Percentiles rank a stretch among this genome's conserved stretches.
Evolutionary conservation across 1,139 yeast species (phyloP).

Genomic region (Arxiozyma telluris): DNA sequence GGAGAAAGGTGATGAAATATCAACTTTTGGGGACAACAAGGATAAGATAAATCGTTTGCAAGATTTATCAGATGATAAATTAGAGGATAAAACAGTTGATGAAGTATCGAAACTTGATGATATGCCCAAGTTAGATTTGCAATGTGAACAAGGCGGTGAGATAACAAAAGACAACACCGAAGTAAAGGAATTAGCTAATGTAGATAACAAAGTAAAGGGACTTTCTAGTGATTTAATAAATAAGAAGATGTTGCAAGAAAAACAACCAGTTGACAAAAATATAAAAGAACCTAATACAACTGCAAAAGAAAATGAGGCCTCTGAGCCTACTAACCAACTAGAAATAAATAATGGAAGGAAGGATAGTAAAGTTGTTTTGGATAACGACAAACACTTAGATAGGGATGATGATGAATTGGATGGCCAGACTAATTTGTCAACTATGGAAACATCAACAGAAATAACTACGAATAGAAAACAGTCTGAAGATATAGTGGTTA

Average conservation of each 20-base stretch:
- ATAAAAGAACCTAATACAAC: constrained; percentile 1
- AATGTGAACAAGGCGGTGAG: not conserved
- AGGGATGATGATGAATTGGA: not conserved
- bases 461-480: not conserved
- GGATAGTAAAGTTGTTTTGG: constrained; percentile 1
- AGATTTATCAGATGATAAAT: too few relatives aligned
- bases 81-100: not conserved
- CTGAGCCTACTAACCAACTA: constrained; percentile 4
- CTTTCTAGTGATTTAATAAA: not conserved
- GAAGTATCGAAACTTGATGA: not conserved
- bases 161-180: constrained; percentile 1
- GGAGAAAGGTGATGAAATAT: not conserved
- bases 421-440: not conserved
- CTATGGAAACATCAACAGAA: not conserved
- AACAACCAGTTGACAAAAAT: constrained; percentile 4
- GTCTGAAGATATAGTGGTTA: not conserved
- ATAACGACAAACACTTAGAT: not conserved
- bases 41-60: too few relatives aligned
- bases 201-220: not conserved
- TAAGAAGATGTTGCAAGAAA: not conserved
- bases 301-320: not conserved
- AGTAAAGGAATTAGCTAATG: not conserved
- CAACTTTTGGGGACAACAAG: not conserved
- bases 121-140: not conserved
- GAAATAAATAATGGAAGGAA: constrained; percentile 2